Evolutionary conservation across 2,329 filamentous ascomycete genomes (phyloP).

Genomic region (Microthyrium microscopicum): DNA sequence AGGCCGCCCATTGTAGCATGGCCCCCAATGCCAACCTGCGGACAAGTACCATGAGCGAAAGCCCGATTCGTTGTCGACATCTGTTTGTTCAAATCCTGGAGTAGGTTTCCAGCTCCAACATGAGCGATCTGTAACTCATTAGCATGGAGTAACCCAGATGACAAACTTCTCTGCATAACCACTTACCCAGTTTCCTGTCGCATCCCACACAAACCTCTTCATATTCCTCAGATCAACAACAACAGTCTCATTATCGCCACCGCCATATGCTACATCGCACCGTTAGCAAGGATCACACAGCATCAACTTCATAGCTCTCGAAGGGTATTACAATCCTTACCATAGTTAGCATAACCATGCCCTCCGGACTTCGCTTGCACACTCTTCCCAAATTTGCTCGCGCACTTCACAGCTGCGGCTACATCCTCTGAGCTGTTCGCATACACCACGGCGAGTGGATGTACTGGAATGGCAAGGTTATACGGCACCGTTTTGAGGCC

Average conservation of each 20-base stretch:
- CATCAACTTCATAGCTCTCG: too few relatives aligned
- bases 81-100: conserved; percentile 31
- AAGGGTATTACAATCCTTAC: too few relatives aligned
- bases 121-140: conserved; percentile 38
- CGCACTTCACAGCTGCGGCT: conserved; percentile 30
- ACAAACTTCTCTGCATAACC: too few relatives aligned
- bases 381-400: conserved; percentile 23
- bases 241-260: conserved; percentile 20
- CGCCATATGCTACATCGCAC: too few relatives aligned
- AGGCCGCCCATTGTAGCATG: conserved; percentile 20
- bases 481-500: too few relatives aligned
- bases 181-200: too few relatives aligned
- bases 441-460: conserved; percentile 18
- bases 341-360: conserved; percentile 37
- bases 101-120: conserved; percentile 36
- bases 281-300: too few relatives aligned
- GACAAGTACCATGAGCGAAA: conserved; percentile 23
- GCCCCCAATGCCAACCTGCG: conserved; percentile 22
- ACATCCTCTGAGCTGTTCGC: conserved; percentile 24
- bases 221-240: conserved; percentile 39
- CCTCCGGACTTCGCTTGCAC: conserved; percentile 36
- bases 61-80: conserved; percentile 17
- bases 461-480: conserved; percentile 18
- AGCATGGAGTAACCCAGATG: too few relatives aligned
- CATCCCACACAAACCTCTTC: conserved; percentile 37